phyloP scores from a whole-genome alignment of 2,329 filamentous ascomycete genomes.

The Ceratocystis cacaofunesta region DNA sequence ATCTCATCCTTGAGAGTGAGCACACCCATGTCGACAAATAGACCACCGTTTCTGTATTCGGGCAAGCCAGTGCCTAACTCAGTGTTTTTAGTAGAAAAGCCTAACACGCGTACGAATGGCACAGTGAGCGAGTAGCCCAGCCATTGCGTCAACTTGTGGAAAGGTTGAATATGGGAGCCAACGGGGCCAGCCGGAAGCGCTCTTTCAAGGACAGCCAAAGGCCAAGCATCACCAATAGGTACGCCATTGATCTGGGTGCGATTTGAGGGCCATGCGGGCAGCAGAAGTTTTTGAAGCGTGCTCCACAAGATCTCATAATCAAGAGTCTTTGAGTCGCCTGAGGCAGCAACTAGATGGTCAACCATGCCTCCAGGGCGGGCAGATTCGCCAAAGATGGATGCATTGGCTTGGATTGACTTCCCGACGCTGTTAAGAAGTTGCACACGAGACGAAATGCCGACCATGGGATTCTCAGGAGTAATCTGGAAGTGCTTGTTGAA shows the following conservation, averaged over 20 bases:
- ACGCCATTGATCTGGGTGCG: constrained; percentile 34
- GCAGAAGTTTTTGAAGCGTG: constrained; percentile 30
- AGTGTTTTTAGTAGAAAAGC: constrained; percentile 35
- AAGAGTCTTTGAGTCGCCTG: constrained; percentile 21
- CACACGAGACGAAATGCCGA: constrained; percentile 31
- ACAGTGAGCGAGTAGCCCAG: constrained; percentile 59
- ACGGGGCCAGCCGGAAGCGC: constrained; percentile 5
- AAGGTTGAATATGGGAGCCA: constrained; percentile 30
- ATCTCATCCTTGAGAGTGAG: constrained; percentile 35
- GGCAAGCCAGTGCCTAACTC: constrained; percentile 51
- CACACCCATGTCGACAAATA: constrained; percentile 47
- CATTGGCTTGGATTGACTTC: constrained; percentile 25
- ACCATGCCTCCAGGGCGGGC: constrained; percentile 35
- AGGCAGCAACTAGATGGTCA: constrained; percentile 27
- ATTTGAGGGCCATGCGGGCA: constrained; percentile 35
- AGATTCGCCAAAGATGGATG: constrained; percentile 28
- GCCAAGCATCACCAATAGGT: constrained; percentile 38
- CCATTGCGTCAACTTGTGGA: constrained; percentile 57
- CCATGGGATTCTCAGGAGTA: constrained; percentile 29
- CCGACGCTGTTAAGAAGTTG: constrained; percentile 30
- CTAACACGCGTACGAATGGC: constrained; percentile 39
- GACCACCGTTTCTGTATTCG: constrained; percentile 57
- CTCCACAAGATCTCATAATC: constrained; percentile 30
- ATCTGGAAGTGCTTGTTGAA: constrained; percentile 32
- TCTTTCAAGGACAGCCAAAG: constrained; percentile 23